Base-by-base conservation (phyloP, 371 early-diverging fungal genomes). In the Saksenaea vasiformis region DNA sequence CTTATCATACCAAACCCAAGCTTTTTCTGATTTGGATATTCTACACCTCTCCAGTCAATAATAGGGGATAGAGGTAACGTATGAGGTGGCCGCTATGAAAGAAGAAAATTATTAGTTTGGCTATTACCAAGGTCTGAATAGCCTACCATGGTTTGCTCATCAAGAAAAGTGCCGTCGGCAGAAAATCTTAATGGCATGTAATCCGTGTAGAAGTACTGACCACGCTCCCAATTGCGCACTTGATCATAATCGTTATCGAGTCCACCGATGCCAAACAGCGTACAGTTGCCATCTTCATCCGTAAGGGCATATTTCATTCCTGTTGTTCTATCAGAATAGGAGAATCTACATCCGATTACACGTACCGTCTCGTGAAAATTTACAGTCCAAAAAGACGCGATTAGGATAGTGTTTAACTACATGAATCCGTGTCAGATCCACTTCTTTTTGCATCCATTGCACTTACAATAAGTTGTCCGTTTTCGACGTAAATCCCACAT, bases 191-290 rank as follows among this genome's bases (percentile, higher is more conserved):
- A 84, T 1, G 85, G 84, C 11, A 80, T 79, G 54, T 89, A 92
- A 64, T 95, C 94, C 8, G 80, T 84, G 66, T 83, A 82, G 68
- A 92, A 92, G 59, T 88, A 88, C 68, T 94, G 94, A 3, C 83
- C 83, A 44, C 88, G 82, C 31, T 76, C 82, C 85, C 91, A 88
- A 5, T 71, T 68, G n/a, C 79, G 73, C 0, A 87, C 85, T 38
- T 85, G 82, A 31, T 74, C 75, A 54, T 88, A 90, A 15, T 86
- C 83, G 54, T 80, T 80, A 15, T 80, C 64, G n/a, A 80, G 70
- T 14, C 73, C 79, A 26, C 86, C 87, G 26, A 90, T 78, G n/a
- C 89, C 88, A 74, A 84, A 89, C 7, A 92, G 61, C 1, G 83
- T 83, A 31, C 89, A 89, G 4, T 85, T 86, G 5, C 92, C 92